These are phyloP conservation scores for Myxozyma neotropica DNA, from an alignment of 805 yeast species.

Conservation along the genomic window DNA sequence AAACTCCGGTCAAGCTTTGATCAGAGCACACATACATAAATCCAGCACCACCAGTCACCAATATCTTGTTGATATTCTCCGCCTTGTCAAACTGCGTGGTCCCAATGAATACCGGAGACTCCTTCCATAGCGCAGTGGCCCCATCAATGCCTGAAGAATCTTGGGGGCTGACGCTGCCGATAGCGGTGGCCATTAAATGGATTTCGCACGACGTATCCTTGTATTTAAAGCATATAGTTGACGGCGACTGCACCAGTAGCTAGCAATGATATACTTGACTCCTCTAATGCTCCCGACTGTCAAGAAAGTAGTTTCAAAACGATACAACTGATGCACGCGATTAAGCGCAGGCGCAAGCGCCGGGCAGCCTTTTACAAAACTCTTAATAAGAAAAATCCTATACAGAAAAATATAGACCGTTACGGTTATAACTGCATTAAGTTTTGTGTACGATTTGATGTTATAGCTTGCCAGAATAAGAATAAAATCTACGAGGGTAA, in stretches of 20 bases:
- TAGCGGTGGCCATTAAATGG: background rate
- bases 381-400: no score
- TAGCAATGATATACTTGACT: no score
- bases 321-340: no score
- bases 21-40: conserved; percentile 46
- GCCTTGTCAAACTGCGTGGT: conserved; percentile 21
- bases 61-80: conserved; percentile 34
- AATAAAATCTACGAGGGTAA: conserved; percentile 17
- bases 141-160: no score
- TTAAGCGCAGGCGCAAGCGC: conserved; percentile 12
- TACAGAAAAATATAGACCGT: no score
- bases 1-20: background rate
- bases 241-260: no score
- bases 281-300: no score
- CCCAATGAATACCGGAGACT: conserved; percentile 25
- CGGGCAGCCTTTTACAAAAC: no score
- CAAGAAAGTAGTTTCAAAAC: no score
- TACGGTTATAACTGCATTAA: no score
- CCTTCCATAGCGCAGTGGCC: conserved; percentile 11
- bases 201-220: no score
- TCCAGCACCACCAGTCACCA: conserved; percentile 62
- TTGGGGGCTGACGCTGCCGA: background rate
- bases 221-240: no score
- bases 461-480: background rate
- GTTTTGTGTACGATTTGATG: background rate